Percentiles rank a stretch among this genome's conserved stretches.
Evolutionary conservation across 352 stramenopile species (phyloP).

Genomic region (Phytophthora sp.): DNA sequence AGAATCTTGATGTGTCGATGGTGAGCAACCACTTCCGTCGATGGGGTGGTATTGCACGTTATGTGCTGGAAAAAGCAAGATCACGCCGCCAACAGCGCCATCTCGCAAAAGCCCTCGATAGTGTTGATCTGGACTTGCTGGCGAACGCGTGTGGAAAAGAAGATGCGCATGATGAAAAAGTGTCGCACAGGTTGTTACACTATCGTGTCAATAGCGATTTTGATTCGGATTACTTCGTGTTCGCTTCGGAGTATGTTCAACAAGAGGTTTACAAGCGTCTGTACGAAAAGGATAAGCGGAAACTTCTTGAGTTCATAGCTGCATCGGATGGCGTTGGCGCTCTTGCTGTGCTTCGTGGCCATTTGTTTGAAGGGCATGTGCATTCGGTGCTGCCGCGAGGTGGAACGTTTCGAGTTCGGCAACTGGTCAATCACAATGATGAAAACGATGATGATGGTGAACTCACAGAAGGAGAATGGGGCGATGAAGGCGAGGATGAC

Average conservation of each 20-base stretch:
- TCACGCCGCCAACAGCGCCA: not conserved
- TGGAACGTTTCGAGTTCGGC: no score
- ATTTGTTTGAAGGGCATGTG: not conserved
- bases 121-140: not conserved
- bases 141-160: not conserved
- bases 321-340: not conserved
- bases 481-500: no score
- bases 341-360: not conserved
- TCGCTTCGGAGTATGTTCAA: not conserved
- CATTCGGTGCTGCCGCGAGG: no score
- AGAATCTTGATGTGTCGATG: not conserved
- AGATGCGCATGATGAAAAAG: not conserved
- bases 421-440: no score
- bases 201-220: not conserved
- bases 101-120: not conserved
- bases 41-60: not conserved
- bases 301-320: not conserved
- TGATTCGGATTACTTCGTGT: not conserved
- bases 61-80: not conserved
- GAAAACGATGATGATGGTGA: no score
- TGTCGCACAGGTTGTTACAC: not conserved
- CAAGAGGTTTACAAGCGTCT: not conserved
- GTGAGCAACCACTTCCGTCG: not conserved
- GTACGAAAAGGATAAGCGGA: not conserved
- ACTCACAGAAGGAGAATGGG: no score